Base-by-base conservation (phyloP, 2,329 filamentous ascomycete species). In the Monosporascus sp. region DNA sequence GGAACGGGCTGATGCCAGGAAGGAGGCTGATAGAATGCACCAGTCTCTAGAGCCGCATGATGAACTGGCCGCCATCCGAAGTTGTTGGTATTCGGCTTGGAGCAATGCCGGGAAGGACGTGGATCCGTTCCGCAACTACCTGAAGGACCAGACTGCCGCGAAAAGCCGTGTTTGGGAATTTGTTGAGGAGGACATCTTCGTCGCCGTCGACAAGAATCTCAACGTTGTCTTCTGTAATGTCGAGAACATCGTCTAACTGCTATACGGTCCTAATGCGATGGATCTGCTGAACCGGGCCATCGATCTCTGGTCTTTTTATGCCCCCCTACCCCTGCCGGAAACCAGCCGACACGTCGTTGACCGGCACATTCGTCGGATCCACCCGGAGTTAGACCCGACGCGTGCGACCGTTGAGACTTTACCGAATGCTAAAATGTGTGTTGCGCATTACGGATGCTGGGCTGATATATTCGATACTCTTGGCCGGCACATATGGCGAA, bases 391-490 rank as follows among this genome's bases (percentile, higher is more conserved):
- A 4, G 55, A 59, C 38, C 57, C 55, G 2, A 45, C 53, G 16
- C 41, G 41, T 26, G 57, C 56, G 8, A 57, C 47, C 6, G 40
- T 56, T 6, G 55, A 54, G 16, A 36, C 37, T 7, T 45, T 56
- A 8, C 34, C 41, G 14, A 58, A 56, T 27, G 53, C 51, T 16
- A 55, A 56, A 43, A 56, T 56, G 49, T 51, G 45, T 7, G 49
- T 58, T 3, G 55, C 53, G 3, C 57, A 56, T 48, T 59, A 57
- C 20, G 55, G 57, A 14, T 56, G 49, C 20, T 59, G 57, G 57
- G 38, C 55, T 9, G 9, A 20, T 9, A 50, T 24, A 26, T 22
- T 34, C 14, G 48, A 55, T 26, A 36, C 48, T n/a, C 9, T 46
- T 24, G 51, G 51, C n/a, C 43, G 44, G 22, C 22, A 27, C 7